phyloP scores from a whole-genome alignment of 1,139 yeast genomes.

The Debaryomycetaceae sp. region DNA sequence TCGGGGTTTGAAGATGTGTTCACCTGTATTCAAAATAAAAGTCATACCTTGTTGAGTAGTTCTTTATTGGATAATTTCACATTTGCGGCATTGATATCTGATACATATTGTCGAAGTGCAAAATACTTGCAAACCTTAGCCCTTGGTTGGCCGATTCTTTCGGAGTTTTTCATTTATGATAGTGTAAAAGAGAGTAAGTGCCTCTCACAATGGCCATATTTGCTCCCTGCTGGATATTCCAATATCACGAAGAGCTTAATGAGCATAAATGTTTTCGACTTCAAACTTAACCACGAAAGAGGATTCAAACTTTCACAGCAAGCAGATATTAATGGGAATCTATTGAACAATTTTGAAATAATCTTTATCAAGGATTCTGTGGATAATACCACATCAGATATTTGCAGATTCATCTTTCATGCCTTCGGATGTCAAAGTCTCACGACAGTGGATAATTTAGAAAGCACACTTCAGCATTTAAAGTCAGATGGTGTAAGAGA shows the following conservation, averaged over 20 bases:
- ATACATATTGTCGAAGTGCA: conserved; percentile 57
- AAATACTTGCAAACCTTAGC: conserved; percentile 85
- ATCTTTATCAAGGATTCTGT: conserved; percentile 24
- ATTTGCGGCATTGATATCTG: conserved; percentile 68
- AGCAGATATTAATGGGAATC: conserved; percentile 29
- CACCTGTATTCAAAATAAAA: conserved; percentile 6
- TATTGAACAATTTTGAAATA: conserved; percentile 30
- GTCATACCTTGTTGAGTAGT: conserved; percentile 12
- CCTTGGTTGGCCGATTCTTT: conserved; percentile 83
- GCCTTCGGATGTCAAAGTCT: conserved; percentile 42
- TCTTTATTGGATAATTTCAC: conserved; percentile 18
- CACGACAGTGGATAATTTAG: neutral
- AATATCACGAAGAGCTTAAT: conserved; percentile 28
- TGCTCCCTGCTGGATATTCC: conserved; percentile 72
- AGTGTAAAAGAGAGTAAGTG: conserved; percentile 28
- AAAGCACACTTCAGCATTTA: neutral
- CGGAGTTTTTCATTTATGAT: conserved; percentile 57
- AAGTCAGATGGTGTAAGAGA: conserved; percentile 6
- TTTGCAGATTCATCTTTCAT: conserved; percentile 44
- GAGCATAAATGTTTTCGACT: conserved; percentile 41
- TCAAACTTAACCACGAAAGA: conserved; percentile 25
- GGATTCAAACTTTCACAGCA: conserved; percentile 30
- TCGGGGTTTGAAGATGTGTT: conserved; percentile 42
- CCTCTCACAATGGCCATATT: conserved; percentile 48
- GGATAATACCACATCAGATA: conserved; percentile 25